Evolutionary conservation across 345 rosid species (phyloP).

Genomic region (Noccaea caerulescens): DNA sequence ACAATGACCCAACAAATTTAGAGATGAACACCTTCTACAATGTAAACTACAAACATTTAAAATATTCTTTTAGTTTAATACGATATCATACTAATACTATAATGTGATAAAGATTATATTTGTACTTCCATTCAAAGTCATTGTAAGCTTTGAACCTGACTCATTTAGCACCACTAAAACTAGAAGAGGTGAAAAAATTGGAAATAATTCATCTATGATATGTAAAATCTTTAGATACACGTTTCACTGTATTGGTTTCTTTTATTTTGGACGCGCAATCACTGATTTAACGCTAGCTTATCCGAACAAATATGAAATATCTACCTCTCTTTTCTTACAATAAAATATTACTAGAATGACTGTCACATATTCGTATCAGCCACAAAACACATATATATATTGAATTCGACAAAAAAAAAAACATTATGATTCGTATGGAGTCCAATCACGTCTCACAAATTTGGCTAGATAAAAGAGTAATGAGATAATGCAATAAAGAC

Average conservation of each 20-base stretch:
- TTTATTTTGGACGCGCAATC: constrained; percentile 3
- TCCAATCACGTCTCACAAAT: constrained; percentile 21
- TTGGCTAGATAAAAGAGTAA: constrained; percentile 22
- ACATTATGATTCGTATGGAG: constrained; percentile 14
- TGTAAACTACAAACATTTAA: background rate
- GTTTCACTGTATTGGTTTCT: background rate
- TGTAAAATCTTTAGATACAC: background rate
- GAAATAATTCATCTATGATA: background rate
- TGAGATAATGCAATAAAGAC: constrained; percentile 11
- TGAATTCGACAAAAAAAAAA: background rate
- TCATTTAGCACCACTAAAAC: background rate
- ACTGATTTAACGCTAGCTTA: constrained; percentile 23
- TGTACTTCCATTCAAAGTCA: background rate
- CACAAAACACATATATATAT: background rate
- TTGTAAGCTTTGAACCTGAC: background rate
- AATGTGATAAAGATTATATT: background rate
- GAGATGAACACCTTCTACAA: background rate
- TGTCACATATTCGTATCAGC: constrained; percentile 18
- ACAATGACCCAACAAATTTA: background rate
- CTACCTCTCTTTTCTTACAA: background rate
- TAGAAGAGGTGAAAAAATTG: background rate
- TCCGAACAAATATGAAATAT: constrained; percentile 10
- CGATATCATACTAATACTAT: background rate
- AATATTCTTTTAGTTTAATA: background rate
- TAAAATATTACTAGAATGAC: constrained; percentile 1